These are phyloP conservation scores for Aegilops longissima DNA, from an alignment of 176 grass and related monocot genomes.

Conservation along the genomic window DNA sequence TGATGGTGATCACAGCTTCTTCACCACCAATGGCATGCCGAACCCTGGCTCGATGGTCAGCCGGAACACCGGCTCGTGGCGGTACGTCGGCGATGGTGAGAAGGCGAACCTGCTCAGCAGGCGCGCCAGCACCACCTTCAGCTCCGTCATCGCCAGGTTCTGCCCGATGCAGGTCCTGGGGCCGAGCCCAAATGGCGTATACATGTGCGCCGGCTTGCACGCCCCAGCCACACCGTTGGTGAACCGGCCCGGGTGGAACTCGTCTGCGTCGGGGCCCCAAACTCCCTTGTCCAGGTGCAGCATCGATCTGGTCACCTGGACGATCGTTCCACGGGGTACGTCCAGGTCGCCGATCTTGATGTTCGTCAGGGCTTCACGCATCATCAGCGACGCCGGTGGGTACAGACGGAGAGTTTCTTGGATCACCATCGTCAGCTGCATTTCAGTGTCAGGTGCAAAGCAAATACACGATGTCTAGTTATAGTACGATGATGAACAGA, in stretches of 20 bases:
- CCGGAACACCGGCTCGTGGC: constrained; percentile 45
- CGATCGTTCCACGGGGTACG: not conserved
- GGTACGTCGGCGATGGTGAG: constrained; percentile 41
- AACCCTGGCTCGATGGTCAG: constrained; percentile 49
- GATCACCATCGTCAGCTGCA: constrained; percentile 20
- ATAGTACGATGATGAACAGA: not conserved
- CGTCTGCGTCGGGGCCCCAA: not conserved
- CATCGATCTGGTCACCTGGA: constrained; percentile 16
- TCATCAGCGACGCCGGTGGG: constrained; percentile 1
- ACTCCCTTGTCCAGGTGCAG: constrained; percentile 17
- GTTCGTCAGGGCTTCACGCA: constrained; percentile 16
- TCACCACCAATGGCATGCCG: constrained; percentile 44
- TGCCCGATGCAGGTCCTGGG: constrained; percentile 36
- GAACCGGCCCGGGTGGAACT: constrained; percentile 10
- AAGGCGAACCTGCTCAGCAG: constrained; percentile 46
- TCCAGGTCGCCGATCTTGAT: not conserved
- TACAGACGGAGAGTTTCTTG: constrained; percentile 16
- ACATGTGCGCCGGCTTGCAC: constrained; percentile 11
- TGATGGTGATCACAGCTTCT: not conserved
- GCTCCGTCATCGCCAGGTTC: constrained; percentile 61
- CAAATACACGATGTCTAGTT: not conserved
- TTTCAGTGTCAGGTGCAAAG: not conserved
- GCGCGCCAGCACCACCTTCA: constrained; percentile 47
- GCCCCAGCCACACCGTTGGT: not conserved
- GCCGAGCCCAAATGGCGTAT: not conserved